Evolutionary conservation across 257 asterid species (phyloP).

Genomic region (Nicotiana sylvestris): DNA sequence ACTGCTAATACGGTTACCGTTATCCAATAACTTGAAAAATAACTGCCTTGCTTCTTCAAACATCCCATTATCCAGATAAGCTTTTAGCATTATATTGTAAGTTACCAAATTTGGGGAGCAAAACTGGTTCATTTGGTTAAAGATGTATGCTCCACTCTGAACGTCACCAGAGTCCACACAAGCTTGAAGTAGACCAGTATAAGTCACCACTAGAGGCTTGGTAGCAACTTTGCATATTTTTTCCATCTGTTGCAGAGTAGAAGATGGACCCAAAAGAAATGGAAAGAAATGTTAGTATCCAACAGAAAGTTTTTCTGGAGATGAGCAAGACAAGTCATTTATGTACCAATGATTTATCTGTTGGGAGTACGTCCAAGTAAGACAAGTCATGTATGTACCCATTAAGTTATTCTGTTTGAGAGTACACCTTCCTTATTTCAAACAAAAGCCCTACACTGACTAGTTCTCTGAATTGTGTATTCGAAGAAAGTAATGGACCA

Average conservation of each 20-base stretch:
- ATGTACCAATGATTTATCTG: background rate
- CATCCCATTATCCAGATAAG: conserved; percentile 59
- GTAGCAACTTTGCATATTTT: conserved; percentile 90
- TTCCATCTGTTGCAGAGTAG: conserved; percentile 47
- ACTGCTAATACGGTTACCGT: conserved; percentile 28
- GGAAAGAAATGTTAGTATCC: background rate
- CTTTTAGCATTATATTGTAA: conserved; percentile 77
- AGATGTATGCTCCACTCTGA: conserved; percentile 53
- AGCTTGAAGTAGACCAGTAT: conserved; percentile 91
- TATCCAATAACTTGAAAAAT: conserved; percentile 53
- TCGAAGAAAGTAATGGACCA: background rate
- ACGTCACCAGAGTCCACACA: conserved; percentile 63
- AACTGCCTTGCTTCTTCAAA: conserved; percentile 66
- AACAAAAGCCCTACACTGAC: background rate
- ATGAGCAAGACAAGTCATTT: background rate
- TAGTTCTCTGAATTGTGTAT: background rate
- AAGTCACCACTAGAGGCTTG: conserved; percentile 92
- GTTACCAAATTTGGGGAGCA: conserved; percentile 84
- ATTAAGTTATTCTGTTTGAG: conserved; percentile 2
- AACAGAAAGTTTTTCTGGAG: background rate
- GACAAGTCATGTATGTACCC: conserved; percentile 7
- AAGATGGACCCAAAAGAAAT: background rate
- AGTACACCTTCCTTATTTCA: background rate
- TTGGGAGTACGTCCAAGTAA: background rate
- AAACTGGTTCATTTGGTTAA: conserved; percentile 71